These are phyloP conservation scores for Naegleria fowleri DNA, from an alignment of 208 protist species.

Conservation along the genomic window DNA sequence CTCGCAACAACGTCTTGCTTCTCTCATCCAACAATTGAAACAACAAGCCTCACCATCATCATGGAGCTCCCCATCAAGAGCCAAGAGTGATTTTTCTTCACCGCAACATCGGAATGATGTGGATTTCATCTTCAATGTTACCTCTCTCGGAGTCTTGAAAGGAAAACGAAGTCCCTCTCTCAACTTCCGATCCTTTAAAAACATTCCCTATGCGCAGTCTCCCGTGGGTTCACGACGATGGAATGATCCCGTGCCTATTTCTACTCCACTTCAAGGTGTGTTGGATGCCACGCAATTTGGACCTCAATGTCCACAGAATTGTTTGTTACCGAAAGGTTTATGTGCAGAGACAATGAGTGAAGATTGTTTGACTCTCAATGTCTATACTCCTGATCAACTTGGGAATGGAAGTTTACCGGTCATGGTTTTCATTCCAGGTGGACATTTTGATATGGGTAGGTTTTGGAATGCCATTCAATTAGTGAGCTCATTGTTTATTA, in stretches of 20 bases:
- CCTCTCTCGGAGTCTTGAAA: background rate
- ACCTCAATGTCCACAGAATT: background rate
- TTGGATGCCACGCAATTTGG: background rate
- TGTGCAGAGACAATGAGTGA: background rate
- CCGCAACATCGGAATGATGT: no score
- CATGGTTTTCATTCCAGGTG: slow-evolving; percentile 36
- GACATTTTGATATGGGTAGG: slow-evolving; percentile 6
- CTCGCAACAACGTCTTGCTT: no score
- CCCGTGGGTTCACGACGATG: background rate
- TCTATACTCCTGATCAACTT: background rate
- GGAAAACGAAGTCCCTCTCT: background rate
- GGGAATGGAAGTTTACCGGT: slow-evolving; percentile 15
- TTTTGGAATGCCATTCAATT: no score
- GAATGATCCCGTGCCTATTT: background rate
- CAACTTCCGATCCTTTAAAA: background rate
- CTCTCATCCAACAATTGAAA: no score
- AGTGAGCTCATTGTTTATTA: no score
- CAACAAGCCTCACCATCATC: no score
- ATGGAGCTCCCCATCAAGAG: no score
- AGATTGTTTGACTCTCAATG: slow-evolving; percentile 16
- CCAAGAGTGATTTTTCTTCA: no score
- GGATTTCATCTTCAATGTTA: background rate
- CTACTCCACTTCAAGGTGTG: background rate
- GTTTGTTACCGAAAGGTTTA: background rate
- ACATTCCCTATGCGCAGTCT: background rate